Percentiles rank a stretch among this genome's conserved stretches.
phyloP scores from a whole-genome alignment of 768 basidiomycete genomes.

The Lentinula lateritia region DNA sequence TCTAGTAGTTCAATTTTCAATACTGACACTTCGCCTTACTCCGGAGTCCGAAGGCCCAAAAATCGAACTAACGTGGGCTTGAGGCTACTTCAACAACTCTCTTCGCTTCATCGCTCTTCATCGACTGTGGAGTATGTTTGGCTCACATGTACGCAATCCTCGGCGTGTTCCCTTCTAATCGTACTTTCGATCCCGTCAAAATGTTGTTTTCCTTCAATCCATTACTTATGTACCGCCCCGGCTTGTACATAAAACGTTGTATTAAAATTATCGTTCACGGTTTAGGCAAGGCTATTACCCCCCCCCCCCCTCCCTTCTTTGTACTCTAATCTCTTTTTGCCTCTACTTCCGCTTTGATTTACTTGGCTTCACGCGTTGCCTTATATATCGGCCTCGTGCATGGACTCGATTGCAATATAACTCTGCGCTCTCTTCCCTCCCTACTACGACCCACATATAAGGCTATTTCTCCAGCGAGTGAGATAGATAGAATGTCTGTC shows the following conservation, averaged over 20 bases:
- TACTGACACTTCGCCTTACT: no score
- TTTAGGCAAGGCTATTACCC: neutral
- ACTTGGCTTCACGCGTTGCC: neutral
- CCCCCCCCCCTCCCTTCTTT: neutral
- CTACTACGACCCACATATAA: no score
- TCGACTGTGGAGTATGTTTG: neutral
- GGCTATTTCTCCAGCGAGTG: neutral
- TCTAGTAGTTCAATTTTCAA: no score
- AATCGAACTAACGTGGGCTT: neutral
- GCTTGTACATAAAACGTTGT: neutral
- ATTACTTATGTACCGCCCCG: neutral
- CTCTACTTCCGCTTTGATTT: neutral
- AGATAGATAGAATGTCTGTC: neutral
- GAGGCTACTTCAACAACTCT: no score
- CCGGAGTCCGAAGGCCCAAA: no score
- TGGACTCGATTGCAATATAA: neutral
- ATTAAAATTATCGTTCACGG: neutral
- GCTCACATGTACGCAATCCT: neutral
- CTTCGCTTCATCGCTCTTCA: neutral
- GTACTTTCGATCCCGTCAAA: neutral
- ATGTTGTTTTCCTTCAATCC: neutral
- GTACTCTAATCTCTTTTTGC: neutral
- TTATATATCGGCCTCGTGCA: slow-evolving; percentile 5
- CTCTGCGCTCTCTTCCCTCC: neutral
- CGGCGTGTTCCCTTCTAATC: neutral